Base-by-base conservation (phyloP, 306 rosid genomes). In the Astragalus membranaceus region DNA sequence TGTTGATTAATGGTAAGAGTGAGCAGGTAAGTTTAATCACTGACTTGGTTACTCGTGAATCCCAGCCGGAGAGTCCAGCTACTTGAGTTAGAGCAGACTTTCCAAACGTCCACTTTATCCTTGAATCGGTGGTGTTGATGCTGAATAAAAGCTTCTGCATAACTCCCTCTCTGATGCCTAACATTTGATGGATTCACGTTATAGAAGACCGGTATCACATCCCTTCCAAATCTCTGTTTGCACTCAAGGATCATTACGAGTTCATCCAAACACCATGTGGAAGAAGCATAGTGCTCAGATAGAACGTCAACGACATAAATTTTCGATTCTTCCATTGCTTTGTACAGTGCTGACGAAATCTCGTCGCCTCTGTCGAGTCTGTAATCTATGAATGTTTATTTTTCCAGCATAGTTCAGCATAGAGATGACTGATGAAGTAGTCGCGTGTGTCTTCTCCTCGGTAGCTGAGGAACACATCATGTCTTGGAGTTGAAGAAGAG, bases 221-320 rank as follows among this genome's bases (percentile, higher is more conserved):
- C 6, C 8, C 72, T 66, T 35, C 57, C 57, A 10, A 20, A 46
- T 26, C 12, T 55, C 10, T 29, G 4, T 11, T 44, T 68, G 63
- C 71, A 74, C 0, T 59, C 60, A 0, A 79, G 53, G 10, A 78
- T 78, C 7, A 39, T 8, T 1, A 8, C 26, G 20, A 73, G 64
- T 60, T 67, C 75, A n/a, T 50, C 47, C 64, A 76, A 76, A 51
- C 80, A 76, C 70, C 80, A 69, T 8, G 23, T 15, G 20, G 80
- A 76, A 50, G 64, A 68, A 29, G 75, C 75, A 50, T 68, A 76
- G 56, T 49, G 3, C 30, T 37, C 0, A 3, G 80, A 76, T 37
- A 76, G 49, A 49, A 76, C n/a, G n/a, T n/a, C n/a, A n/a, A n/a
- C 6, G 1, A 76, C 26, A 57, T 52, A 76, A 51, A 76, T 10